phyloP scores from a whole-genome alignment of 345 rosid genomes.

The Melaleuca quinquenervia region DNA sequence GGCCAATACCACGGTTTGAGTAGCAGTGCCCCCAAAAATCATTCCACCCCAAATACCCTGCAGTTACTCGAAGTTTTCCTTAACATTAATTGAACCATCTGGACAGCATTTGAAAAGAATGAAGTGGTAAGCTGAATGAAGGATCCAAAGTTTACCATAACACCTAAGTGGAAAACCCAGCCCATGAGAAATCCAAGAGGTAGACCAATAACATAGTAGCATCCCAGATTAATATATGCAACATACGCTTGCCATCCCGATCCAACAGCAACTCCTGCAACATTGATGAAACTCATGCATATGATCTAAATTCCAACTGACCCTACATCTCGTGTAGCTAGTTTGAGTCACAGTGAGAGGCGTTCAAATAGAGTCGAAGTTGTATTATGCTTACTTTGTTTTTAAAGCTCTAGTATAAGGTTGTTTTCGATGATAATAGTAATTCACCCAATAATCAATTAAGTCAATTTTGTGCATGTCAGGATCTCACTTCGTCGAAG shows the following conservation, averaged over 20 bases:
- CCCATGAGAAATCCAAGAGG: conserved; percentile 67
- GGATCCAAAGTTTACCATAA: conserved; percentile 34
- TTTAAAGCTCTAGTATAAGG: background rate
- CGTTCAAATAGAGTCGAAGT: background rate
- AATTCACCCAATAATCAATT: background rate
- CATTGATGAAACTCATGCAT: background rate
- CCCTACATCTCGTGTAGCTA: background rate
- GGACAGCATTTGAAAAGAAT: background rate
- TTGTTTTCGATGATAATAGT: background rate
- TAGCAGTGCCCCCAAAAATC: conserved; percentile 21
- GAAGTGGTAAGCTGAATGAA: background rate
- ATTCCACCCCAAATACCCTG: conserved; percentile 85
- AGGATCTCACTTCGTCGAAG: background rate
- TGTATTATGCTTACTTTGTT: background rate
- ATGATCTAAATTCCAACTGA: background rate
- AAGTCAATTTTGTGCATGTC: background rate
- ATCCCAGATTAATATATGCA: conserved; percentile 61
- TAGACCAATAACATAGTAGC: conserved; percentile 61
- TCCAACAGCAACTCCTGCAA: conserved; percentile 74
- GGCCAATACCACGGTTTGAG: conserved; percentile 45
- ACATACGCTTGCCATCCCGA: conserved; percentile 75
- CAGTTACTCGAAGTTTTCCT: background rate
- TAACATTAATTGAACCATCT: background rate
- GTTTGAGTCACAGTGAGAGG: background rate
- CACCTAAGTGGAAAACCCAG: conserved; percentile 50